These are phyloP conservation scores for Leptographium procerum DNA, from an alignment of 2,329 filamentous ascomycete species.

Conservation along the genomic window DNA sequence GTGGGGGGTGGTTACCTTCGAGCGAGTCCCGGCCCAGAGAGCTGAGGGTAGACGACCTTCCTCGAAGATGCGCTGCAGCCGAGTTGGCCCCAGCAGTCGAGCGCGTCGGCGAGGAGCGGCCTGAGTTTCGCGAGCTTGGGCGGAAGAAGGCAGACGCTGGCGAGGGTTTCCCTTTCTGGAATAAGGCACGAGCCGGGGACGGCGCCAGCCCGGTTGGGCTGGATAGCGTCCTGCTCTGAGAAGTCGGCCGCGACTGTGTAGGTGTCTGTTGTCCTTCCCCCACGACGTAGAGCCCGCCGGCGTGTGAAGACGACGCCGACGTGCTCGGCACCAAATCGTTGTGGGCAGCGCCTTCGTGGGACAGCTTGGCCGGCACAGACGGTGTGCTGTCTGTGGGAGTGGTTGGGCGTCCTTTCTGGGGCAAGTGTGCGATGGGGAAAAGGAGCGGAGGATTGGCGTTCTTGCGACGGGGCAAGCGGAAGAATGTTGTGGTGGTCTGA, in stretches of 20 bases:
- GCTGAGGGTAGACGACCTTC: slow-evolving; percentile 80
- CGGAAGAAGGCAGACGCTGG: slow-evolving; percentile 39
- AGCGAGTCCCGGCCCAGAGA: slow-evolving; percentile 65
- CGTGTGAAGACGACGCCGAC: background rate
- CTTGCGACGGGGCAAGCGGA: slow-evolving; percentile 59
- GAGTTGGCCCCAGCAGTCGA: slow-evolving; percentile 19
- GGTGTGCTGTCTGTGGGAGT: background rate
- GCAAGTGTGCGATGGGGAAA: slow-evolving; percentile 79
- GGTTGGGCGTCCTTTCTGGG: slow-evolving; percentile 21
- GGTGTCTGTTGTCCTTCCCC: slow-evolving; percentile 16
- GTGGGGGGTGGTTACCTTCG: slow-evolving; percentile 57
- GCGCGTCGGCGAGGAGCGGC: slow-evolving; percentile 56
- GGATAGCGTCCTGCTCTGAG: slow-evolving; percentile 16
- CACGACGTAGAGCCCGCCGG: background rate
- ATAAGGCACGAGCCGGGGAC: slow-evolving; percentile 21
- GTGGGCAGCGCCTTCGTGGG: background rate
- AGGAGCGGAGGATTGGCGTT: slow-evolving; percentile 49
- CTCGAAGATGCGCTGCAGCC: slow-evolving; percentile 39
- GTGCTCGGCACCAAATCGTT: background rate
- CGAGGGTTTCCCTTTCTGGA: slow-evolving; percentile 27
- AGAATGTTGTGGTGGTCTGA: slow-evolving; percentile 60
- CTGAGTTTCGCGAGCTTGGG: slow-evolving; percentile 37
- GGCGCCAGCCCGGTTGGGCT: slow-evolving; percentile 18
- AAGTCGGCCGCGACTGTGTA: slow-evolving; percentile 19
- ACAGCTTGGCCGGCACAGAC: slow-evolving; percentile 1